These are phyloP conservation scores for Tetraselmis striata DNA, from an alignment of 139 green algal species.

Conservation along the genomic window DNA sequence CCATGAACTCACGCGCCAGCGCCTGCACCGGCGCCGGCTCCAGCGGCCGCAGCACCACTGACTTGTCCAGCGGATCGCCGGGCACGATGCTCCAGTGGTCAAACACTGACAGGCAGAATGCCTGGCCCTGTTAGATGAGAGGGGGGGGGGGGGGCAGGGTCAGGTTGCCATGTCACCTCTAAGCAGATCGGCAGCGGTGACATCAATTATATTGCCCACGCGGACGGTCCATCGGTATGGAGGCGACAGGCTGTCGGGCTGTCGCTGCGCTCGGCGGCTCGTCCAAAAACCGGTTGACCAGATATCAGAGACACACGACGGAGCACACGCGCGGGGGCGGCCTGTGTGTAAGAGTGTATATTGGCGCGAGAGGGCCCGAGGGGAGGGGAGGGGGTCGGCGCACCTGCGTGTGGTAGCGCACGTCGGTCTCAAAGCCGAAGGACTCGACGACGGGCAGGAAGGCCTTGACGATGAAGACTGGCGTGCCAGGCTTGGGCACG, in stretches of 20 bases:
- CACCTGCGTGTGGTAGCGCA: constrained; percentile 91
- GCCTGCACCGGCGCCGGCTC: constrained; percentile 75
- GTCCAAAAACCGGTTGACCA: too few relatives aligned
- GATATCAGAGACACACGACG: too few relatives aligned
- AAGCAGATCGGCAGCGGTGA: not conserved
- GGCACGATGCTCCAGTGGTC: constrained; percentile 95
- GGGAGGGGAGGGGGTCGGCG: too few relatives aligned
- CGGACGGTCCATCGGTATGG: too few relatives aligned
- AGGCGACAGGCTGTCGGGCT: too few relatives aligned
- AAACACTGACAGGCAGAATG: constrained; percentile 91
- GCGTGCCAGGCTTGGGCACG: constrained; percentile 73
- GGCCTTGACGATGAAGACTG: constrained; percentile 86
- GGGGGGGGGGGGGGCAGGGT: not conserved
- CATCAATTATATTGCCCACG: too few relatives aligned
- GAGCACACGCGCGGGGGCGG: too few relatives aligned
- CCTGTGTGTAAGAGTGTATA: too few relatives aligned
- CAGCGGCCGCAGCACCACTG: constrained; percentile 84
- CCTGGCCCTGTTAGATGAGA: constrained; percentile 81
- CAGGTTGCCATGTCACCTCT: not conserved
- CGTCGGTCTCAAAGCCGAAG: constrained; percentile 98
- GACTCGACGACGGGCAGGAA: constrained; percentile 90
- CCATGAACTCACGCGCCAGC: constrained; percentile 87
- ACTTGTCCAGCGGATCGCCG: constrained; percentile 83
- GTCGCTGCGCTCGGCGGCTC: too few relatives aligned
- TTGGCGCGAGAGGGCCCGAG: too few relatives aligned